Percentiles rank a stretch among this genome's conserved stretches.
Evolutionary conservation across 164 flowering plant species (phyloP).

Genomic region (Tetrastigma voinierianum): DNA sequence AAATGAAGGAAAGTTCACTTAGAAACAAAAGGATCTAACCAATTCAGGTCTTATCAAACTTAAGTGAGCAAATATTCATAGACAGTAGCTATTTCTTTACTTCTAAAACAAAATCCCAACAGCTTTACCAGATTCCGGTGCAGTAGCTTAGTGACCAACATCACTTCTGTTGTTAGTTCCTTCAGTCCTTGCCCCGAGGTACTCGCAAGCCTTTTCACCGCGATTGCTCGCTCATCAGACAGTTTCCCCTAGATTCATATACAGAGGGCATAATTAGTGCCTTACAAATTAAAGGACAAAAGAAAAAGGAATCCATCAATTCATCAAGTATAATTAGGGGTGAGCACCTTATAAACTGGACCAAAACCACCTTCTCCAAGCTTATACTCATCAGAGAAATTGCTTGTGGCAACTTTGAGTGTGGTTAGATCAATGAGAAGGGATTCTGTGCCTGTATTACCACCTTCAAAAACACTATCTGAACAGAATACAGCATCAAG

Average conservation of each 20-base stretch:
- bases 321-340: not conserved
- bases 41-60: slow-evolving; percentile 20
- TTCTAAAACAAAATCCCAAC: slow-evolving; percentile 25
- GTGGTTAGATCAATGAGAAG: slow-evolving; percentile 11
- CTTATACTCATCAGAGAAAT: slow-evolving; percentile 13
- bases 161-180: slow-evolving; percentile 27
- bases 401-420: slow-evolving; percentile 16
- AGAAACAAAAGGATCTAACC: not conserved
- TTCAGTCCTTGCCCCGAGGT: slow-evolving; percentile 18
- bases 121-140: slow-evolving; percentile 23
- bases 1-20: not conserved
- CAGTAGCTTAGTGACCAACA: slow-evolving; percentile 17
- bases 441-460: slow-evolving; percentile 3
- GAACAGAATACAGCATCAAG: not conserved
- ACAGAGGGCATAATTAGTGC: not conserved
- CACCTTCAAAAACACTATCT: slow-evolving; percentile 5
- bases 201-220: slow-evolving; percentile 22
- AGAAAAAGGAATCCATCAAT: not conserved
- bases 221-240: slow-evolving; percentile 9
- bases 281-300: not conserved
- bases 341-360: slow-evolving; percentile 24
- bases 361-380: slow-evolving; percentile 31
- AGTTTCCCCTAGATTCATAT: slow-evolving; percentile 9
- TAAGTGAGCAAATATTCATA: slow-evolving; percentile 24
- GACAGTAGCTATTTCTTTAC: slow-evolving; percentile 22